Base-by-base conservation (phyloP, 2,329 filamentous ascomycete species). In the Aureobasidium subglaciale region DNA sequence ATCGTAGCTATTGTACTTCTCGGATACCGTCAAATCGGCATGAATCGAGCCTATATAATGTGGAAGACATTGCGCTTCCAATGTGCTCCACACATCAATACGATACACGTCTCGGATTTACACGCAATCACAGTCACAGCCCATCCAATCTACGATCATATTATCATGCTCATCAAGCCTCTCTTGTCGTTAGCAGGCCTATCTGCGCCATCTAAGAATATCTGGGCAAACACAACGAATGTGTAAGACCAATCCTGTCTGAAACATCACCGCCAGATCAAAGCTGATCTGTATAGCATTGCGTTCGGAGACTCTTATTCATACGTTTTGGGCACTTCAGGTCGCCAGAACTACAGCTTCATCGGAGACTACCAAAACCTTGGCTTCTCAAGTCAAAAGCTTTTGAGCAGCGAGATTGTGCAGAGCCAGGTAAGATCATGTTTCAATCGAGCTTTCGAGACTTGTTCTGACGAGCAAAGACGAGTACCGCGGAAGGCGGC, bases 221-320 rank as follows among this genome's bases (percentile, higher is more conserved):
- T 42, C 10, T 42, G 40, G 40, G 40, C 40, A 25, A 42, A 42
- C 22, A 42, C 40, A 20, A 16, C 40, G 24, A 42, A 42, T 16
- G 22, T 42, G 40, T 42, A 42, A 42, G 40, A 15, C 5, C n/a
- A 25, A 42, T 8, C 13, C 18, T 15, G 0, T n/a, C 18, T 7
- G 7, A 7, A 20, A 18, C 5, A 10, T 16, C 3, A 18, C 1
- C n/a, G 2, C 2, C 15, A 13, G 10, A 7, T 5, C 13, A n/a
- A 5, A 40, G 40, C 22, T 27, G n/a, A 42, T n/a, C n/a, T 5
- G 15, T 4, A 13, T 42, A 73, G 71, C 1, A 65, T 78, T 29
- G 74, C 75, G 2, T 79, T 79, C 53, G 76, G 77, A 4, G 75
- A 79, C 58, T 77, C 74, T 0, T 78, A 78, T 60, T 77, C 77